Evolutionary conservation across 441 rosid species (phyloP).

Genomic region (Geranium incanum): DNA sequence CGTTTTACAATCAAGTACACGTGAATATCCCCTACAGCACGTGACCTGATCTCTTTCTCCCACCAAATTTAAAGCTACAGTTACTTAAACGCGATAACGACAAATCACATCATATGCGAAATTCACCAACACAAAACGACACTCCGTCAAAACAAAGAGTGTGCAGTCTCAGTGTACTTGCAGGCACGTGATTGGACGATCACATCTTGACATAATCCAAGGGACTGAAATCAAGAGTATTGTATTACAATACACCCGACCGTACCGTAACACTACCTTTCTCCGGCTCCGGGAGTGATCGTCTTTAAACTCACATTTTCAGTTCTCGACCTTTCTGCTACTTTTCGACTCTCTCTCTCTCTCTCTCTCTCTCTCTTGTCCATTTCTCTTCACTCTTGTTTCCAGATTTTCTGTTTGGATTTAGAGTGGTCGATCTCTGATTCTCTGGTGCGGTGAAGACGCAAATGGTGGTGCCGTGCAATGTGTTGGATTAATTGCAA

Average conservation of each 20-base stretch:
- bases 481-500: background rate
- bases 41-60: background rate
- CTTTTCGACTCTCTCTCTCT: background rate
- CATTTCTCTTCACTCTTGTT: background rate
- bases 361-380: background rate
- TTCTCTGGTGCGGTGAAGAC: background rate
- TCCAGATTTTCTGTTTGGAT: background rate
- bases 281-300: background rate
- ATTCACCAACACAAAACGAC: background rate
- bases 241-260: background rate
- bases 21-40: background rate
- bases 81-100: background rate
- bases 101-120: background rate
- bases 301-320: background rate
- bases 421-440: background rate
- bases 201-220: background rate
- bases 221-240: background rate
- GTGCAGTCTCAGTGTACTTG: background rate
- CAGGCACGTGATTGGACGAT: background rate
- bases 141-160: too few species aligned
- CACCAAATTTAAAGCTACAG: background rate
- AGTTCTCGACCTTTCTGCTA: background rate
- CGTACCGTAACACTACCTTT: background rate
- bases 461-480: conserved; percentile 3
- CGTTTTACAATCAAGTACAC: background rate